Evolutionary conservation across 805 yeast genomes (phyloP), one percentile per base, ranked within the genome.

Genomic region (Metschnikowia sp.): DNA sequence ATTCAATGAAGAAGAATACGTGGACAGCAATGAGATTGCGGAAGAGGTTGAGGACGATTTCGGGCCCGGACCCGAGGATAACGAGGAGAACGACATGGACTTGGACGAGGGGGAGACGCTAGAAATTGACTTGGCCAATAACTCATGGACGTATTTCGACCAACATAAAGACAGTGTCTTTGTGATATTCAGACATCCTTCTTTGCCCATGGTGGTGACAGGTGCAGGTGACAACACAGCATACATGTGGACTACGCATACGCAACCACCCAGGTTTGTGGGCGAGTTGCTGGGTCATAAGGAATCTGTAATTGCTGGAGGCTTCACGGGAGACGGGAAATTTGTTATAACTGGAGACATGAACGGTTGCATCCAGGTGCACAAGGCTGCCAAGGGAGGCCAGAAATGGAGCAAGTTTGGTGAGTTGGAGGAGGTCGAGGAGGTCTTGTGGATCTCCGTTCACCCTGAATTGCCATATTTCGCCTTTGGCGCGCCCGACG

Each of bases 171-270:
- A 94, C 66, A 88, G 97, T 2, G 79, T 92, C 3, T 92, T 86
- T 67, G 75, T 86, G 11, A 75, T 94, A n/a, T 80, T 87, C 42
- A 71, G 83, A 7, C 97, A 94, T 64, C 97, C 97, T 35, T 75
- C 75, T 7, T 74, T 90, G 50, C 97, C 97, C 13, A 66, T 85
- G 64, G 94, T 88, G 8, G 85, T 84, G n/a, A 78, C 92, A 19
- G 99, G 99, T 30, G 98, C 97, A 36, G 98, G 96, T 49, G 99
- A 94, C 65, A 84, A 92, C 64, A 74, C 81, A 26, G 97, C 91
- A 1, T 88, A 81, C 63, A 63, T 94, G 58, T 94, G 98, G 98
- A 89, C 97, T 4, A 84, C 96, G 1, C 95, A 89, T 65, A 76
- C 88, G 2, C 82, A 81, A 50, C 96, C 96, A 31, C 88, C 97